Percentiles rank a stretch among this genome's conserved stretches.
These are phyloP conservation scores for Aspergillus texensis DNA, from an alignment of 2,329 filamentous ascomycete genomes.

Conservation along the genomic window DNA sequence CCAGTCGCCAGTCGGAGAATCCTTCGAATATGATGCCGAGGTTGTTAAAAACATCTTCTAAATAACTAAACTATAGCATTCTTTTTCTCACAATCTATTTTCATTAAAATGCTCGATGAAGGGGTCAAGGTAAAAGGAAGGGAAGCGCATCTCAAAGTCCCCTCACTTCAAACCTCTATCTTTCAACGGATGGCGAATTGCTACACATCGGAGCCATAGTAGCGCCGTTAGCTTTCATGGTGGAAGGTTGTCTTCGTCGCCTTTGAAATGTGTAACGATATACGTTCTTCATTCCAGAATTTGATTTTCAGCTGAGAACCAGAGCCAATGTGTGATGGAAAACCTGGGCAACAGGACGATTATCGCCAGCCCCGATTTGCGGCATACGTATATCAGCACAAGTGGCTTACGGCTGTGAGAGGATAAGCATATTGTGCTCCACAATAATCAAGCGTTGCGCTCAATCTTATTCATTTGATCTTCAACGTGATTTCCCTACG, in stretches of 20 bases:
- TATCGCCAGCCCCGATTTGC: neutral
- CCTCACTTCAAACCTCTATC: neutral
- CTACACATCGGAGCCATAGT: neutral
- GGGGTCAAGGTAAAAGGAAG: neutral
- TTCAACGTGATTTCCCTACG: neutral
- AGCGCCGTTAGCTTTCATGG: neutral
- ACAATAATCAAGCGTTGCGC: neutral
- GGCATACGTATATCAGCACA: neutral
- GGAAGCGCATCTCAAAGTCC: neutral
- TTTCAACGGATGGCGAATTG: neutral
- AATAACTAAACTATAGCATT: neutral
- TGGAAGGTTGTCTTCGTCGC: neutral
- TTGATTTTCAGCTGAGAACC: neutral
- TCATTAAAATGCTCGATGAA: neutral
- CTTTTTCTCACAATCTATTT: neutral
- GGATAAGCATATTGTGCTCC: neutral
- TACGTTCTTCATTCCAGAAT: neutral
- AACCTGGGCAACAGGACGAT: too few species aligned
- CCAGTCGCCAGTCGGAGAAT: neutral
- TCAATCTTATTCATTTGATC: neutral
- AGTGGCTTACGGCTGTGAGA: neutral
- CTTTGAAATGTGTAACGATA: neutral
- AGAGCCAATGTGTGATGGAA: neutral
- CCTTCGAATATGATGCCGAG: neutral
- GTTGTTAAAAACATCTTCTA: neutral